Evolutionary conservation across 2,329 filamentous ascomycete genomes (phyloP).

Genomic region (Colletotrichum salicis): DNA sequence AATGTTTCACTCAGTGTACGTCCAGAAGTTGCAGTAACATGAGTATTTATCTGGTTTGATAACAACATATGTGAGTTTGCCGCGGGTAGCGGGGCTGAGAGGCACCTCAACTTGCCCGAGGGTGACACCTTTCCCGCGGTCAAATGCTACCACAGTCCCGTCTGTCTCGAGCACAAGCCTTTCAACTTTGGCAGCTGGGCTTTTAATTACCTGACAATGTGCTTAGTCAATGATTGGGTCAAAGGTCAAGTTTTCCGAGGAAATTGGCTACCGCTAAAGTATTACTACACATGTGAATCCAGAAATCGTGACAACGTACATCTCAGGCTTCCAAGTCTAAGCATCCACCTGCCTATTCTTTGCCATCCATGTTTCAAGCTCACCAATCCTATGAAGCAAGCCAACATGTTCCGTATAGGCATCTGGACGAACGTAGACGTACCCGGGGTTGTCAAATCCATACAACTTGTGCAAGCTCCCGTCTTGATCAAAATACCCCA

Average conservation of each 20-base stretch:
- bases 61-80: slow-evolving; percentile 1
- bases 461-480: slow-evolving; percentile 42
- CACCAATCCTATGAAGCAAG: background rate
- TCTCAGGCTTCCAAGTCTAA: background rate
- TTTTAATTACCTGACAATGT: no score
- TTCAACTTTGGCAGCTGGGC: no score
- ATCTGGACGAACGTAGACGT: background rate
- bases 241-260: background rate
- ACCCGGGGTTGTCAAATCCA: slow-evolving; percentile 39
- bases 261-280: background rate
- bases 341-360: background rate
- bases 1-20: rapidly evolving
- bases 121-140: slow-evolving; percentile 11
- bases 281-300: background rate
- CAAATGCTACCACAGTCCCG: background rate
- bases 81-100: slow-evolving; percentile 19
- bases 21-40: background rate
- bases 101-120: slow-evolving; percentile 10
- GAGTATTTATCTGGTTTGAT: slow-evolving; percentile 14
- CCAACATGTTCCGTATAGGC: background rate
- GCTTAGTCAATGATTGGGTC: no score
- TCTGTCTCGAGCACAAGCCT: background rate
- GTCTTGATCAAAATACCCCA: slow-evolving; percentile 37
- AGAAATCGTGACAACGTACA: background rate
- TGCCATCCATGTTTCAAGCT: background rate